These are phyloP conservation scores for Achaetomiella virescens DNA, from an alignment of 495 filamentous ascomycete species.

Conservation along the genomic window DNA sequence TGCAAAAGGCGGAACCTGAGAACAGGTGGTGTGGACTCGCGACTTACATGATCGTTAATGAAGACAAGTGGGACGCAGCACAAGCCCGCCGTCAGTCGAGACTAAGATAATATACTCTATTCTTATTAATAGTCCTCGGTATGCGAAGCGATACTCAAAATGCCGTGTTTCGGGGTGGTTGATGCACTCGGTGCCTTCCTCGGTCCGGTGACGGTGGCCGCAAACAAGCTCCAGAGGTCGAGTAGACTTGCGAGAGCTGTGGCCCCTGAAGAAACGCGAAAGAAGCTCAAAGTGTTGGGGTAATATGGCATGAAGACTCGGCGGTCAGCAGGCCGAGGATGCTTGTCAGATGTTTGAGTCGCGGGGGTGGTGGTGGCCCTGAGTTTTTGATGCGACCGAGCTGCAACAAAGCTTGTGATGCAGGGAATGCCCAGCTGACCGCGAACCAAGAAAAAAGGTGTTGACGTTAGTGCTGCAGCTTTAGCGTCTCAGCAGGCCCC, in stretches of 20 bases:
- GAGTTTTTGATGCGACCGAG: not conserved
- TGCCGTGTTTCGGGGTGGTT: not conserved
- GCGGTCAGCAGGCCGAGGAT: no score
- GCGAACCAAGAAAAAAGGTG: slow-evolving; percentile 10
- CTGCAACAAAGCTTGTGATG: slow-evolving; percentile 10
- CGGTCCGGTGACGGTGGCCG: no score
- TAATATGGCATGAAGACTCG: no score
- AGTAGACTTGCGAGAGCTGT: not conserved
- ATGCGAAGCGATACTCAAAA: not conserved
- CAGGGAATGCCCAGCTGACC: slow-evolving; percentile 8
- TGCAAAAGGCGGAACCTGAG: not conserved
- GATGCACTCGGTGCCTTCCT: no score
- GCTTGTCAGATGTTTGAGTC: no score
- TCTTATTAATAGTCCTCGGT: not conserved
- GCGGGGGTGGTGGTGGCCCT: not conserved
- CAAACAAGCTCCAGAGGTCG: not conserved
- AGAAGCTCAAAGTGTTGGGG: not conserved
- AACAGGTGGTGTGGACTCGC: not conserved
- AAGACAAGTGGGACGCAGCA: not conserved
- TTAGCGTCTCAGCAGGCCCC: slow-evolving; percentile 8
- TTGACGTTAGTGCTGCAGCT: slow-evolving; percentile 14
- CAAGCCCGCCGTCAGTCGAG: not conserved
- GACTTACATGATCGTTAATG: slow-evolving; percentile 3
- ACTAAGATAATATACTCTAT: not conserved
- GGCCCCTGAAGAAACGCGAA: not conserved